phyloP scores from a whole-genome alignment of 2,329 filamentous ascomycete species.

The Akanthomyces dipterigenus region DNA sequence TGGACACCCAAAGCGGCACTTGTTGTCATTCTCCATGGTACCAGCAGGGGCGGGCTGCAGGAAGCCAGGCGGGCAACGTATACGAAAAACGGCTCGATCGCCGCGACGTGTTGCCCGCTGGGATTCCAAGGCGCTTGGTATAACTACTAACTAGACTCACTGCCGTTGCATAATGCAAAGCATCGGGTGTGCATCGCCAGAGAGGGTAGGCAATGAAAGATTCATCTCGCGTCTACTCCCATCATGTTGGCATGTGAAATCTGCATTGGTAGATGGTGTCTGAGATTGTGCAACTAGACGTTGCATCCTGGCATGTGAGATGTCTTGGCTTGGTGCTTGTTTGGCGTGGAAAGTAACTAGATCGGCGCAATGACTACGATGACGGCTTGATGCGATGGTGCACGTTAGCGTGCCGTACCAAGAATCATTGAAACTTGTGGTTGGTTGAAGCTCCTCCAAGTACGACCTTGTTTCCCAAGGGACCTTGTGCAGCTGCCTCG shows the following conservation, averaged over 20 bases:
- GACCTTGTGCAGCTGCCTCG: no score
- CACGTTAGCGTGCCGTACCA: no score
- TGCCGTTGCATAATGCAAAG: background rate
- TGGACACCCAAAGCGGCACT: background rate
- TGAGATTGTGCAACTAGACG: background rate
- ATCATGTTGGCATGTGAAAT: background rate
- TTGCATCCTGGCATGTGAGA: background rate
- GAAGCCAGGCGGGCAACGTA: background rate
- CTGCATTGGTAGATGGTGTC: background rate
- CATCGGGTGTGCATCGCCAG: no score
- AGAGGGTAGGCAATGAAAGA: no score
- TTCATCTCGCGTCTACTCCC: no score
- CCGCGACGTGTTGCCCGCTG: background rate
- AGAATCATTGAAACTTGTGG: no score
- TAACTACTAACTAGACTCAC: background rate
- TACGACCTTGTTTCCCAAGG: no score
- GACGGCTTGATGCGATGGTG: background rate
- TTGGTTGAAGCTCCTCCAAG: no score
- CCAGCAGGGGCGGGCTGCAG: background rate
- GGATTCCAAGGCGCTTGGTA: background rate
- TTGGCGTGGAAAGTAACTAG: background rate
- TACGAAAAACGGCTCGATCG: background rate
- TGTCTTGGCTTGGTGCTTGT: background rate
- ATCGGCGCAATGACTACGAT: background rate
- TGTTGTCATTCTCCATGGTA: background rate